phyloP scores from a whole-genome alignment of 2,329 filamentous ascomycete species.

The Colletotrichum godetiae region DNA sequence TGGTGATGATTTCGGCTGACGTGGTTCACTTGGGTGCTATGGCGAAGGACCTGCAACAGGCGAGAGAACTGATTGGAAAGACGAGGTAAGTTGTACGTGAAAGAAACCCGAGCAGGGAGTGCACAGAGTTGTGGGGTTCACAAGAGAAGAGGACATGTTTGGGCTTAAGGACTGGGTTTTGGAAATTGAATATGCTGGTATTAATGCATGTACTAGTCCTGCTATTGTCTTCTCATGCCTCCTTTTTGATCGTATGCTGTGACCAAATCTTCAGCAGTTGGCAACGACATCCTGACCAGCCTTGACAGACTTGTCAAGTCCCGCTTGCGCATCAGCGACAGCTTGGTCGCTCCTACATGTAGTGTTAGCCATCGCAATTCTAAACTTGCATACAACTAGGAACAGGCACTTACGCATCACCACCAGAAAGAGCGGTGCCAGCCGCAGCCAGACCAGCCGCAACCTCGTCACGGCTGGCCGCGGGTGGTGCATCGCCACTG shows the following conservation, averaged over 20 bases:
- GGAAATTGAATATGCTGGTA: neutral
- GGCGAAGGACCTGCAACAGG: conserved; percentile 36
- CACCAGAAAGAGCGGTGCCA: neutral
- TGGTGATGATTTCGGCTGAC: conserved; percentile 39
- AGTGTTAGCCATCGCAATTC: neutral
- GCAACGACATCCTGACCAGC: conserved; percentile 6
- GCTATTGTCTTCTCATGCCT: neutral
- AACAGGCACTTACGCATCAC: neutral
- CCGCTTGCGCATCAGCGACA: conserved; percentile 3
- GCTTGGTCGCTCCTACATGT: neutral
- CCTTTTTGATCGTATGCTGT: neutral
- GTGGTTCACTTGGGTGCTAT: conserved; percentile 39
- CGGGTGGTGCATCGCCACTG: neutral
- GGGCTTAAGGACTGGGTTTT: neutral
- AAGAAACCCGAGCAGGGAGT: neutral
- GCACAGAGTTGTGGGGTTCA: neutral
- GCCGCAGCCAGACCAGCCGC: neutral
- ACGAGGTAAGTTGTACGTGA: neutral
- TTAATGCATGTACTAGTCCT: neutral
- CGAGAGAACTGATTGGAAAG: neutral
- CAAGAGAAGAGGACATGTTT: too few species aligned
- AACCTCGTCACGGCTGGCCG: neutral
- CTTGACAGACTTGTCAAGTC: neutral
- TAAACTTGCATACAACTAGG: neutral
- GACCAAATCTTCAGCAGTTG: neutral